These are phyloP conservation scores for Torrubiellomyces zombiae DNA, from an alignment of 2,329 filamentous ascomycete genomes.

Conservation along the genomic window DNA sequence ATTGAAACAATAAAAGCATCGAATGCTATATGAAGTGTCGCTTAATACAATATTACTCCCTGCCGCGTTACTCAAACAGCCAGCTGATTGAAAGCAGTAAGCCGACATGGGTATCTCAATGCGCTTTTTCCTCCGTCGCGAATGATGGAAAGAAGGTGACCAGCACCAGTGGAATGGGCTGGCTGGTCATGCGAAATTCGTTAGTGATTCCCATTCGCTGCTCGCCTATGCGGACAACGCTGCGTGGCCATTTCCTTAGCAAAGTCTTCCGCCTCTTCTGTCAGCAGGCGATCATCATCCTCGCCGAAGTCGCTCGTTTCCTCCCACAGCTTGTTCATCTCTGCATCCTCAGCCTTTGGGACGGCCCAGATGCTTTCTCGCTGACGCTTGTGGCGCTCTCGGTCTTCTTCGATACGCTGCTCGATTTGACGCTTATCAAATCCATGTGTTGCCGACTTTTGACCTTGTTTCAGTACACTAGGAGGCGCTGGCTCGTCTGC, in stretches of 20 bases:
- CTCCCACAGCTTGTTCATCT: constrained; percentile 72
- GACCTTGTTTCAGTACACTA: constrained; percentile 19
- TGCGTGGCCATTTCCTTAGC: constrained; percentile 23
- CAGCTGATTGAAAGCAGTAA: too few relatives aligned
- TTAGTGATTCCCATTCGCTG: constrained; percentile 14
- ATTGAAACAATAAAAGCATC: too few relatives aligned
- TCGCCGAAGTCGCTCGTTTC: constrained; percentile 75
- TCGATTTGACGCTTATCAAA: constrained; percentile 82
- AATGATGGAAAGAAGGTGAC: too few relatives aligned
- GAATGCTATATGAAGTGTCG: constrained; percentile 1
- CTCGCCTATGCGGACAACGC: constrained; percentile 21
- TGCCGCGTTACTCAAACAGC: too few relatives aligned
- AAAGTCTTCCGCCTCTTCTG: constrained; percentile 50
- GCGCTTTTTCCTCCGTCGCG: too few relatives aligned
- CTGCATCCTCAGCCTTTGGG: constrained; percentile 40
- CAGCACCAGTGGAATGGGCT: too few relatives aligned
- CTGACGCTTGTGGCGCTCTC: constrained; percentile 82
- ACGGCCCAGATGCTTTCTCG: constrained; percentile 91
- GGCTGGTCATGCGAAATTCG: too few relatives aligned
- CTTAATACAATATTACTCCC: too few relatives aligned
- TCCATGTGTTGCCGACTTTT: constrained; percentile 17
- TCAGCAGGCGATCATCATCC: constrained; percentile 63
- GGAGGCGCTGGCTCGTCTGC: constrained; percentile 24
- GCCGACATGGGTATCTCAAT: constrained; percentile 17
- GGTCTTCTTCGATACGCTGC: constrained; percentile 90